Evolutionary conservation across 192 early-diverging fungal species (phyloP).

Genomic region (Umbelopsis vinacea): DNA sequence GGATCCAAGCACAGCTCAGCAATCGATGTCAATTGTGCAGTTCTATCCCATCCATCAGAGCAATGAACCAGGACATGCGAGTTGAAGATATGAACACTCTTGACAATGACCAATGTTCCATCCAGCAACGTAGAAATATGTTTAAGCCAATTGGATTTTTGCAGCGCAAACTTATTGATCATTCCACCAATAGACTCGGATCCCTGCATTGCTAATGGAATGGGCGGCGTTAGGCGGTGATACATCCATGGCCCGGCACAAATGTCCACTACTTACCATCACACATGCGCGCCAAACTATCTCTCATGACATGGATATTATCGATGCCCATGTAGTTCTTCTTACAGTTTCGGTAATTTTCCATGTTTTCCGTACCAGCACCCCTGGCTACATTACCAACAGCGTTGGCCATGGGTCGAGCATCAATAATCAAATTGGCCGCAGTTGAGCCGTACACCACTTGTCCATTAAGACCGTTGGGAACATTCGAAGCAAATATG

Average conservation of each 20-base stretch:
- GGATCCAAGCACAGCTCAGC: conserved; percentile 94
- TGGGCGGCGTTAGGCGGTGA: too few species aligned
- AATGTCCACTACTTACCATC: conserved; percentile 62
- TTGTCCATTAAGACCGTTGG: conserved; percentile 43
- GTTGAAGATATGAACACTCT: conserved; percentile 73
- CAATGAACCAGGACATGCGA: conserved; percentile 95
- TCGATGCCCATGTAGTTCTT: conserved; percentile 91
- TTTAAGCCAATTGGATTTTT: conserved; percentile 84
- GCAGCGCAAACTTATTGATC: conserved; percentile 57
- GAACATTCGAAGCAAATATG: conserved; percentile 76
- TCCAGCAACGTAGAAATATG: conserved; percentile 86
- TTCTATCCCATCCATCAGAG: conserved; percentile 99
- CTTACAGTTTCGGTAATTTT: conserved; percentile 89
- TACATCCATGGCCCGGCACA: too few species aligned
- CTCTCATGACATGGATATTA: conserved; percentile 98
- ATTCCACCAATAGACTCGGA: conserved; percentile 50
- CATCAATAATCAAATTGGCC: conserved; percentile 91
- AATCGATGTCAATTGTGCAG: conserved; percentile 89
- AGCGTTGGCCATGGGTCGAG: conserved; percentile 93
- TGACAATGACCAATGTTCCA: conserved; percentile 78
- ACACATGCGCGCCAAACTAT: conserved; percentile 79
- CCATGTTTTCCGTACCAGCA: conserved; percentile 93
- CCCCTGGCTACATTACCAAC: conserved; percentile 91
- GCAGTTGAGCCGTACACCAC: conserved; percentile 57
- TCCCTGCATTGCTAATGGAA: conserved; percentile 51